These are phyloP conservation scores for Candolleomyces aberdarensis DNA, from an alignment of 768 basidiomycete species.

Conservation along the genomic window DNA sequence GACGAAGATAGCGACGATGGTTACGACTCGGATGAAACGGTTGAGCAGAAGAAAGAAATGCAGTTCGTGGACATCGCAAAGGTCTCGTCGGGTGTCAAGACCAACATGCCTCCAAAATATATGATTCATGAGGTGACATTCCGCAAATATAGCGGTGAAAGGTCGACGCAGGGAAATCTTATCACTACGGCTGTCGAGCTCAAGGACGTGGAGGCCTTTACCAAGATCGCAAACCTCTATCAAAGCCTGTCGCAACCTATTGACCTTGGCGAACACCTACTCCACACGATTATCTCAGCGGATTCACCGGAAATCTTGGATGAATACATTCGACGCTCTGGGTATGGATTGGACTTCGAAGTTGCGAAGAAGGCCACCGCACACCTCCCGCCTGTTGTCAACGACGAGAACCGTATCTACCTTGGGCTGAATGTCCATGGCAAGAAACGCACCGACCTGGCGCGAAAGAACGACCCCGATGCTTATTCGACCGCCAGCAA, in stretches of 20 bases:
- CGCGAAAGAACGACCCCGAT: constrained; percentile 47
- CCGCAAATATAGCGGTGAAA: neutral
- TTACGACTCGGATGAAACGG: constrained; percentile 36
- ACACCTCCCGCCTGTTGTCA: constrained; percentile 21
- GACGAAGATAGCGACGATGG: constrained; percentile 42
- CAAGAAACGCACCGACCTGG: constrained; percentile 57
- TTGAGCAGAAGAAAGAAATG: constrained; percentile 29
- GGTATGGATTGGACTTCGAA: constrained; percentile 34
- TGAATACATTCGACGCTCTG: constrained; percentile 53
- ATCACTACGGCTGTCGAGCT: constrained; percentile 37
- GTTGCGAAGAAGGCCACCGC: constrained; percentile 18
- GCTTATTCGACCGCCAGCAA: constrained; percentile 17
- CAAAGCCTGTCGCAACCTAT: constrained; percentile 28
- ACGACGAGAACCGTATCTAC: constrained; percentile 44
- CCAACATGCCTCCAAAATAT: constrained; percentile 32
- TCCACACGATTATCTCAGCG: constrained; percentile 27
- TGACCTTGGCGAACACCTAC: constrained; percentile 17
- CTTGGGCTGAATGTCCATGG: constrained; percentile 62
- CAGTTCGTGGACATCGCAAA: constrained; percentile 54
- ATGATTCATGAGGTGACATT: constrained; percentile 26
- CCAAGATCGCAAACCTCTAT: constrained; percentile 45
- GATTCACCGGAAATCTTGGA: constrained; percentile 54
- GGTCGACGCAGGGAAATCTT: constrained; percentile 12
- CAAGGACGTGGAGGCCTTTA: constrained; percentile 50
- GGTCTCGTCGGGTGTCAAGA: constrained; percentile 41